phyloP scores from a whole-genome alignment of 1,139 yeast genomes.

The Trichomonascaceae sp. region DNA sequence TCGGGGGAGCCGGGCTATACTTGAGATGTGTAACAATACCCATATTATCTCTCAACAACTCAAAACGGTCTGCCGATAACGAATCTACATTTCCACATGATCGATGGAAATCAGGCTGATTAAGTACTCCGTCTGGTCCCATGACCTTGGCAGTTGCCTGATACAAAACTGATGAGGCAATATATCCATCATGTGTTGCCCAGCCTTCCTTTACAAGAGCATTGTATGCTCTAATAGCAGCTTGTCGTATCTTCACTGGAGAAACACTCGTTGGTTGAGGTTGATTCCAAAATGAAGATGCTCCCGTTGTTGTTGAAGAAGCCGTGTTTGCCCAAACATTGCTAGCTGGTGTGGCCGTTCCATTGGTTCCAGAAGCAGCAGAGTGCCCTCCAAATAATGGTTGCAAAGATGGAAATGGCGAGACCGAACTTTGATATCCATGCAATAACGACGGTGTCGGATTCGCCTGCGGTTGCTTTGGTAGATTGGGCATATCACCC shows the following conservation, averaged over 20 bases:
- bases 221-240: constrained; percentile 27
- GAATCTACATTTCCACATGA: constrained; percentile 25
- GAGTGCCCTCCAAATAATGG: constrained; percentile 1
- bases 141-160: constrained; percentile 25
- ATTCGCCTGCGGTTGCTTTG: background rate
- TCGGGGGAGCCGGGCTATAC: constrained; percentile 11
- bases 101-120: constrained; percentile 27
- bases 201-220: constrained; percentile 22
- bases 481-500: constrained; percentile 9
- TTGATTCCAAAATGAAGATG: constrained; percentile 8
- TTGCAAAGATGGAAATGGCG: background rate
- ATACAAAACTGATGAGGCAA: constrained; percentile 32
- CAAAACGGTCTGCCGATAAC: constrained; percentile 20
- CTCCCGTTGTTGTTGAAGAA: background rate
- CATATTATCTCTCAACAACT: constrained; percentile 28
- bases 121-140: constrained; percentile 17
- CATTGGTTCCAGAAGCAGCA: background rate
- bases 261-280: background rate
- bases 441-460: background rate
- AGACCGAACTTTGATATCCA: background rate
- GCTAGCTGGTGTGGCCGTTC: background rate
- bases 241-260: constrained; percentile 17
- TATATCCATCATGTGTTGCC: constrained; percentile 29
- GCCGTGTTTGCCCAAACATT: constrained; percentile 10
- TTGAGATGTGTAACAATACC: constrained; percentile 33